Evolutionary conservation across 1,284 basidiomycete genomes (phyloP), one percentile per base, ranked within the genome.

Genomic region (Neonothopanus nambi): DNA sequence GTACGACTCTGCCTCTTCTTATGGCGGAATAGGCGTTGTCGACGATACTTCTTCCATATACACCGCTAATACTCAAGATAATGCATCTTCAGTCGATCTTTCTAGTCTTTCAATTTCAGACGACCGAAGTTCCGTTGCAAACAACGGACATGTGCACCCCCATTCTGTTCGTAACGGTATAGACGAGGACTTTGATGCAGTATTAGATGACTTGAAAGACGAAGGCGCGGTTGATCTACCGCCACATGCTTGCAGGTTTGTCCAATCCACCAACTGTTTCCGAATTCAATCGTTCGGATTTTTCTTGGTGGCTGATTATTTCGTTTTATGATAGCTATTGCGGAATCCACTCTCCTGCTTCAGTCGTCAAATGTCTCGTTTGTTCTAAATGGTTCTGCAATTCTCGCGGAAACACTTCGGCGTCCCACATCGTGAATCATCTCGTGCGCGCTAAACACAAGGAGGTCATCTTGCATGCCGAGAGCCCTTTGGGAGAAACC

Each of bases 331-430:
- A 40, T 59, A 96, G 94, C 67, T 99, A 99, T 68, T 99, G 96
- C 65, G 96, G 96, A n/a, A 97, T 99, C 48, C 95, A 98, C 71
- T 96, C 93, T 52, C 94, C 96, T 1, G 89, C 94, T 3, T 96
- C 93, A 49, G 97, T 99, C 15, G 96, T 99, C 58, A 96, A 97
- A 74, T 99, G 97, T 66, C 80, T 98, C 30, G 74, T 95, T 48
- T 99, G 97, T 71, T 85, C 85, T 54, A 99, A 99, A 70, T 99
- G 96, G 95, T 99, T 99, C 71, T 99, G 97, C 79, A 99, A 99
- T 71, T 96, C 96, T n/a, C 85, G 96, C 49, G 95, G 96, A 50
- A 96, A 95, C 65, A 98, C 95, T 2, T 96, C 95, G 1, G 96
- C 95, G 3, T 98, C 95, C 2, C 97, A 99, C 69, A 99, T 99